Conservation (phyloP, 345 rosid species). For the Psidium friedrichsthalianum region DNA sequence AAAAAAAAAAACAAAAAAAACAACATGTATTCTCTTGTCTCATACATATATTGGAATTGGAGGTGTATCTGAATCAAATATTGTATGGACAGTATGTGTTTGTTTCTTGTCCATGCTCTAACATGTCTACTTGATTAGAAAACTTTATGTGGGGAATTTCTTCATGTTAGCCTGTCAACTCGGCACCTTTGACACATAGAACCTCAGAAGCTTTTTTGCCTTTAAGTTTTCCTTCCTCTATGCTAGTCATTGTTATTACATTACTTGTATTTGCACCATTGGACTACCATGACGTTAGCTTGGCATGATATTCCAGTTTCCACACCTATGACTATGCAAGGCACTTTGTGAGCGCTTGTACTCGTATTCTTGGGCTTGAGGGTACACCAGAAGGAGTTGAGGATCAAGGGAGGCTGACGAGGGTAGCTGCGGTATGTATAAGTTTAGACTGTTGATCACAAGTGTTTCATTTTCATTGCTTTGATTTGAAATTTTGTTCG, state of each 20-base stretch:
- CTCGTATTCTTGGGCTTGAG: conserved; percentile 98
- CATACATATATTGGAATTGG: not conserved
- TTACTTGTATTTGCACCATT: not conserved
- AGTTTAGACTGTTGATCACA: conserved; percentile 1
- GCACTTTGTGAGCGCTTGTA: conserved; percentile 98
- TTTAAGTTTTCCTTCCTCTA: not conserved
- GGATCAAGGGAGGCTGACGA: conserved; percentile 91
- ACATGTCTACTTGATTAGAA: not conserved
- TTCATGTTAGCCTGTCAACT: not conserved
- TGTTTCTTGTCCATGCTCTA: not conserved
- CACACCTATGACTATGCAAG: conserved; percentile 98
- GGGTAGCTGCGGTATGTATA: conserved; percentile 89
- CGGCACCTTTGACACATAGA: not conserved
- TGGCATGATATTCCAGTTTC: conserved; percentile 37
- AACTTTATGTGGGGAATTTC: not conserved
- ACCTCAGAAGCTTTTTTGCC: not conserved
- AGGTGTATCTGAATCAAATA: not conserved
- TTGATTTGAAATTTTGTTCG: not conserved
- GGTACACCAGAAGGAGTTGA: conserved; percentile 99
- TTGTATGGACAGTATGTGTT: not conserved
- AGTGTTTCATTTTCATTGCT: not conserved
- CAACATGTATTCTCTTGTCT: not conserved
- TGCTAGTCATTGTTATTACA: not conserved
- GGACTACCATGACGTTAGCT: not conserved
- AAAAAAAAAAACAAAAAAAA: not conserved